Base-by-base conservation (phyloP, 352 stramenopile genomes). In the Phytophthora multivora region DNA sequence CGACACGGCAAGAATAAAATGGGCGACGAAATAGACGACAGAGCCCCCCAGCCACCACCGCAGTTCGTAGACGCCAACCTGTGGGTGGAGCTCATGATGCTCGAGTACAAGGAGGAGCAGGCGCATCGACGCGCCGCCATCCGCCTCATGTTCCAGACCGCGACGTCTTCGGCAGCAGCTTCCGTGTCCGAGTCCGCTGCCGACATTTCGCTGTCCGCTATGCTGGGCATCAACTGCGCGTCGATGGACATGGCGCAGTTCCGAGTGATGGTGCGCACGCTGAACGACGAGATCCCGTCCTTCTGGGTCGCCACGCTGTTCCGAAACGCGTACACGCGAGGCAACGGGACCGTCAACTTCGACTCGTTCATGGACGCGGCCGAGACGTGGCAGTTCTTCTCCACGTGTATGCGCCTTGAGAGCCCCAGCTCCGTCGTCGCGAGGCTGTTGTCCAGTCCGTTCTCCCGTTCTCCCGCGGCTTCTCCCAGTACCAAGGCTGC, bases 181-280 rank as follows among this genome's bases (percentile, higher is more conserved):
- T 57, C 57, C 2, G 46, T 57, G 5, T 26, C 50, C 9, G 62
- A 69, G 19, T 59, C 59, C 0, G 26, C 49, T 13, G 53, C 69
- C 2, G 53, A 65, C 15, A 66, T 73, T 25, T 69, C 67, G 10
- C 10, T 77, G 12, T 63, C 52, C 3, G 49, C 43, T 3, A 65
- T 74, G 55, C 36, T 70, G 4, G 55, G 41, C 3, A 63, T 63
- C 12, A 63, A 61, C 38, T 73, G 30, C n/a, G 65, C 84, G 1
- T 79, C 75, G 2, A 95, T 98, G 77, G 91, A 98, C 60, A 94
- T 96, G 72, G 86, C 94, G 47, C 91, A 98, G 63, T 97, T 97
- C 53, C 76, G 79, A 1, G 76, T 90, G 18, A 97, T 97, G 80
- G 70, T 97, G 11, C 74, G 68, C 28, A 94, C 89, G 9, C 56